These are phyloP conservation scores for Coffea canephora DNA, from an alignment of 257 asterid genomes.

Conservation along the genomic window DNA sequence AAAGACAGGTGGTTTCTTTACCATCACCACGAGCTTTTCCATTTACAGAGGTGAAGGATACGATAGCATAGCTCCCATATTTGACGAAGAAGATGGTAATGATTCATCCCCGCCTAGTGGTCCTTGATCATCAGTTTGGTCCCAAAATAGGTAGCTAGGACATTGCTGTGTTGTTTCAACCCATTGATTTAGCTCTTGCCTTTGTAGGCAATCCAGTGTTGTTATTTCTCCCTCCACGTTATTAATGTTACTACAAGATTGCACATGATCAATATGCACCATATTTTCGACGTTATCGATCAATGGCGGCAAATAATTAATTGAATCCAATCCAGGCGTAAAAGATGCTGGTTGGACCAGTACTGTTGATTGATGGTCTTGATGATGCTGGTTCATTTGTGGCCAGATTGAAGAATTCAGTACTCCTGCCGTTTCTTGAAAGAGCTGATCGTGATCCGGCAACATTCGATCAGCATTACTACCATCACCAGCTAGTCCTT, in stretches of 20 bases:
- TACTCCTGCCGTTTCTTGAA: constrained; percentile 32
- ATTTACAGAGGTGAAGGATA: constrained; percentile 56
- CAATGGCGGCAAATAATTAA: constrained; percentile 42
- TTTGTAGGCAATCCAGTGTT: constrained; percentile 45
- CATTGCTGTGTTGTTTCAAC: constrained; percentile 51
- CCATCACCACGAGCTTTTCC: constrained; percentile 9
- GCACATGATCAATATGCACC: constrained; percentile 39
- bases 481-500: constrained; percentile 16
- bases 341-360: constrained; percentile 21
- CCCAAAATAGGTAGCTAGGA: constrained; percentile 70
- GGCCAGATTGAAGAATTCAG: constrained; percentile 46
- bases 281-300: constrained; percentile 41
- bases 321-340: constrained; percentile 23
- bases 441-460: constrained; percentile 23
- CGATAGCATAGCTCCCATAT: constrained; percentile 42
- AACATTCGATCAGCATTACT: constrained; percentile 11
- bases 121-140: constrained; percentile 42
- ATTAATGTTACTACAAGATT: constrained; percentile 21
- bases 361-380: constrained; percentile 28
- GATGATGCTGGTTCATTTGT: constrained; percentile 38
- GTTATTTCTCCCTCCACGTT: constrained; percentile 30
- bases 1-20: neutral
- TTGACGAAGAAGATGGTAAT: constrained; percentile 36
- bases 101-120: constrained; percentile 49
- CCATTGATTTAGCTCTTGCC: constrained; percentile 58